Evolutionary conservation across 495 filamentous ascomycete genomes (phyloP).

Genomic region (Pseudevernia furfuracea): DNA sequence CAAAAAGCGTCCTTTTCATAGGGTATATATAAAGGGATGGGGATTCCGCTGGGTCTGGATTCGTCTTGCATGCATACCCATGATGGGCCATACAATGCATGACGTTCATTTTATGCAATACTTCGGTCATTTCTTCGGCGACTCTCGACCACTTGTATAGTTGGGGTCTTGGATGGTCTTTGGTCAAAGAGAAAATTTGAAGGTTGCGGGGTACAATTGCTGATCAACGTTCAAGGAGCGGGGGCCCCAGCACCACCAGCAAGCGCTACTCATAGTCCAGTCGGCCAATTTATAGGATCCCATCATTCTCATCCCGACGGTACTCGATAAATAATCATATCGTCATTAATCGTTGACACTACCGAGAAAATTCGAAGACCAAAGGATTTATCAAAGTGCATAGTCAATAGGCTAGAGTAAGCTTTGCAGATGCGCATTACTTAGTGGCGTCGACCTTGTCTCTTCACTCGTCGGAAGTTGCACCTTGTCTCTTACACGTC

Average conservation of each 20-base stretch:
- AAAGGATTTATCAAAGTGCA: not conserved
- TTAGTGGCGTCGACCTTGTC: not conserved
- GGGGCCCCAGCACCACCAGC: too few relatives aligned
- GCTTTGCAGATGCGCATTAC: not conserved
- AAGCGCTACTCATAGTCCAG: too few relatives aligned
- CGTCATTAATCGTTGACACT: too few relatives aligned
- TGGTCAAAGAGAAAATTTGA: not conserved
- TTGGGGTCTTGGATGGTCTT: not conserved
- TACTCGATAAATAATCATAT: not conserved
- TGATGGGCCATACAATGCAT: not conserved
- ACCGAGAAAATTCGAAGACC: too few relatives aligned
- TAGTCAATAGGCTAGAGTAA: not conserved
- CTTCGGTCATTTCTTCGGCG: slow-evolving; percentile 1
- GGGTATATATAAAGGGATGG: not conserved
- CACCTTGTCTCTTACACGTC: too few relatives aligned
- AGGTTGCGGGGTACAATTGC: not conserved
- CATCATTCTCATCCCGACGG: not conserved
- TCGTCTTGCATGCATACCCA: not conserved
- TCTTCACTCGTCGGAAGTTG: not conserved
- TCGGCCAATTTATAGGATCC: not conserved
- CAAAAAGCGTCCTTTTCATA: not conserved
- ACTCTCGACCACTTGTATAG: not conserved
- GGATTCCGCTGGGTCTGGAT: not conserved
- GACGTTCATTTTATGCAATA: not conserved
- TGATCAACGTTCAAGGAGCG: not conserved